Conservation (phyloP, 129 eudicot species). For the Glebionis coronaria region DNA sequence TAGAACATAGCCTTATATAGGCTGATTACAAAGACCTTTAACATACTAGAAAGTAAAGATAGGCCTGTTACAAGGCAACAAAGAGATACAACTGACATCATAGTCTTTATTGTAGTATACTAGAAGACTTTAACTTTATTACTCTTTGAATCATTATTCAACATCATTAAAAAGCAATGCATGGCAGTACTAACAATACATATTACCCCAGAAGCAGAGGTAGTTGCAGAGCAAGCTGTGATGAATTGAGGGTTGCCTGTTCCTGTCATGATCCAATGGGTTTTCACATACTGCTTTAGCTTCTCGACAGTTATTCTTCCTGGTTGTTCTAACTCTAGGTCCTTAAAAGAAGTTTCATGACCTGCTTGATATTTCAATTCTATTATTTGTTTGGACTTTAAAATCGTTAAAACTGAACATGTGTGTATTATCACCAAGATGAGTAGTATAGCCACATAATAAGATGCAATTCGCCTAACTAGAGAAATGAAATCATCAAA, state of each 20-base stretch:
- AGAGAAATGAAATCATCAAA: too few species aligned
- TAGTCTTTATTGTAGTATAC: too few species aligned
- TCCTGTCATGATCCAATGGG: slow-evolving; percentile 20
- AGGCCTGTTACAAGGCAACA: too few species aligned
- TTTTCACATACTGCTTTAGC: slow-evolving; percentile 10
- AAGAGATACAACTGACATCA: too few species aligned
- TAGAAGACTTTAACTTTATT: too few species aligned
- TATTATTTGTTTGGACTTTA: slow-evolving; percentile 12
- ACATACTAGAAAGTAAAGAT: too few species aligned
- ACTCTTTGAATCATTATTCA: too few species aligned
- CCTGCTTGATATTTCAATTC: slow-evolving; percentile 2
- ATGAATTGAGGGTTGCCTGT: slow-evolving; percentile 29
- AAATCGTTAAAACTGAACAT: slow-evolving; percentile 19
- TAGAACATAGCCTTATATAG: too few species aligned
- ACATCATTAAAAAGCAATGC: too few species aligned
- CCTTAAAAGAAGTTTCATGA: neutral
- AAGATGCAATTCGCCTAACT: neutral
- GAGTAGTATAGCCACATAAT: slow-evolving; percentile 15
- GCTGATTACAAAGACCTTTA: too few species aligned
- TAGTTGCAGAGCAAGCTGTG: slow-evolving; percentile 16
- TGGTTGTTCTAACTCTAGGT: too few species aligned
- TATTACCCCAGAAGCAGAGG: slow-evolving; percentile 17
- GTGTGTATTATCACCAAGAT: slow-evolving; percentile 3
- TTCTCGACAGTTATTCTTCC: neutral
- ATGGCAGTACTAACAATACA: neutral